Base-by-base conservation (phyloP, 805 yeast genomes). In the Candida wancherniae region DNA sequence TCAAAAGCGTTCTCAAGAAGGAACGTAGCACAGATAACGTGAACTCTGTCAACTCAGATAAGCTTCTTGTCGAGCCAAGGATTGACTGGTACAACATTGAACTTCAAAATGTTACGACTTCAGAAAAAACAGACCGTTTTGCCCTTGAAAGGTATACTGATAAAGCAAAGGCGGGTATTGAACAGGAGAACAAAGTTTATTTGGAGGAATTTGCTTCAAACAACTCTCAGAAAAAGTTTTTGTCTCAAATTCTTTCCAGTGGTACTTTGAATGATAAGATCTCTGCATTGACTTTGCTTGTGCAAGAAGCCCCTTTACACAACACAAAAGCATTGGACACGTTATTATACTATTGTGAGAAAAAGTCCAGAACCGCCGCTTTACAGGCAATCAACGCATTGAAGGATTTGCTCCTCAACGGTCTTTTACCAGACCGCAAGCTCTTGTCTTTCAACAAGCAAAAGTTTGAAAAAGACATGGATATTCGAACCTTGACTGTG, bases 261-360 rank as follows among this genome's bases (percentile, higher is more conserved):
- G 98, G 98, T 84, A 92, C 98, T 0, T 69, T 90, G 47, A 81
- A 78, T 48, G 98, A 92, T 80, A 87, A 92, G 62, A 84, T 92
- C 33, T 84, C 95, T 28, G 96, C 98, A 0, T 70, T 92, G 51
- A 90, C 98, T 1, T 74, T 92, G 53, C 67, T 92, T 53, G 75
- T 88, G 28, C 97, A 92, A 55, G 97, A 92, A 62, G 88, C 97
- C 3, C 98, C 98, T 5, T 55, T 87, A 33, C 97, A 92, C 53
- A 84, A 90, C 46, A 51, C 80, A 31, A 84, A 85, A 54, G 85
- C 95, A 0, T 66, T 92, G 35, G 95, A 85, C 43, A 81, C 80
- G 22, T 61, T 92, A 41, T 54, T 84, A 40, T 71, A 75, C 4
- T 84, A 80, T 63, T 85, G 96, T 58, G 81, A 78, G 46, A 87